Percentiles rank a stretch among this genome's conserved stretches.
Evolutionary conservation across 441 rosid species (phyloP).

Genomic region (Macaranga tanarius): DNA sequence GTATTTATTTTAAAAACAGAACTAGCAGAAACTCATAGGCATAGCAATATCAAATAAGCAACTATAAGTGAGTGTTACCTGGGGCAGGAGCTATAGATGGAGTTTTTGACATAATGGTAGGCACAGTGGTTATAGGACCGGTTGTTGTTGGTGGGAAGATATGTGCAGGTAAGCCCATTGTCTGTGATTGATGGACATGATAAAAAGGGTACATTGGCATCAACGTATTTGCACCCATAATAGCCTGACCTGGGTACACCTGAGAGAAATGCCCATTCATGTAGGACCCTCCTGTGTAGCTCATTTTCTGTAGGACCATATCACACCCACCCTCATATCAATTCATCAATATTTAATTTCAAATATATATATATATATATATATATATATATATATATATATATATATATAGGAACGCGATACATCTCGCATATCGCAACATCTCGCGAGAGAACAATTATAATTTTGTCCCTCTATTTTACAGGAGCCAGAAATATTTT

Average conservation of each 20-base stretch:
- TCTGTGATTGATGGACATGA: constrained; percentile 64
- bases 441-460: no score
- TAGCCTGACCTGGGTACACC: constrained; percentile 57
- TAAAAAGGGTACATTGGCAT: constrained; percentile 80
- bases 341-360: background rate
- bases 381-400: no score
- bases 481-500: no score
- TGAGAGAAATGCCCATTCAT: constrained; percentile 64
- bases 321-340: constrained; percentile 7
- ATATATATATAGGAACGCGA: no score
- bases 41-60: no score
- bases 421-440: no score
- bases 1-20: no score
- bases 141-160: constrained; percentile 43
- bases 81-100: constrained; percentile 36
- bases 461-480: no score
- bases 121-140: constrained; percentile 41
- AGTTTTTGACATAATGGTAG: constrained; percentile 48
- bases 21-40: no score
- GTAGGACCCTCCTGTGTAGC: constrained; percentile 68
- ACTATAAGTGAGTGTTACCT: no score
- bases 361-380: background rate
- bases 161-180: constrained; percentile 71
- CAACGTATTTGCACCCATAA: constrained; percentile 59
- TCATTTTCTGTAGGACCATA: constrained; percentile 49